Evolutionary conservation across 2,329 filamentous ascomycete species (phyloP), one percentile per base, ranked within the genome.

Genomic region (Lasiodiplodia sp.): DNA sequence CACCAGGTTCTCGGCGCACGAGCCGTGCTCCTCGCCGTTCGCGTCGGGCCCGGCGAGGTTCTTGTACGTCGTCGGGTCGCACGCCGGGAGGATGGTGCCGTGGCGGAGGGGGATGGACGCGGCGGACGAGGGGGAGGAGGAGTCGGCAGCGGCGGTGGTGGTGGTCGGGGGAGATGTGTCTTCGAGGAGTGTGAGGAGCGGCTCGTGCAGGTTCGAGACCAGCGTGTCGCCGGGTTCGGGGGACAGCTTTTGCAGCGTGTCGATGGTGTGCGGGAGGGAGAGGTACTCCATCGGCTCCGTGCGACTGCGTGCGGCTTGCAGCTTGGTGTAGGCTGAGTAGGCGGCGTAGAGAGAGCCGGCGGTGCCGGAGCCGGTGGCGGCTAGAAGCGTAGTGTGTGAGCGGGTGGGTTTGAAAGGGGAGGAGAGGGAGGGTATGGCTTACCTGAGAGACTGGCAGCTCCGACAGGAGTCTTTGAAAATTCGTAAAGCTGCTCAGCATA

Each of bases 401-500:
- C 16, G n/a, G 34, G 16, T 23, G 10, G 21, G 28, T 4, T 49
- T 49, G 5, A 10, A 12, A 56, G 14, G 28, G 11, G 6, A 4
- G 21, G 7, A 31, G 34, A 2, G 31, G 18, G 6, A 7, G 18
- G 8, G 1, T 10, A 23, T 10, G 11, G 70, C 75, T 70, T 75
- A 81, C 80, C 80, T 60, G 79, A 79, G 40, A 82, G 71, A 3
- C 80, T 80, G 49, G 82, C 83, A 49, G 83, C 83, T 16, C 83
- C 83, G 4, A 85, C 83, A 4, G 83, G 83, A 7, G 83, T 85
- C 71, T 83, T 83, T 0, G 81, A 83, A 70, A 85, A 85, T 68
- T 84, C 82, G 68, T 82, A 82, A 16, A 85, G 74, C 70, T 85
- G 83, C 71, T 85, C 82, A 4, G 83, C 77, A 70, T 84, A 84